phyloP scores from a whole-genome alignment of 352 stramenopile species.

The Aphanomyces cochlioides region DNA sequence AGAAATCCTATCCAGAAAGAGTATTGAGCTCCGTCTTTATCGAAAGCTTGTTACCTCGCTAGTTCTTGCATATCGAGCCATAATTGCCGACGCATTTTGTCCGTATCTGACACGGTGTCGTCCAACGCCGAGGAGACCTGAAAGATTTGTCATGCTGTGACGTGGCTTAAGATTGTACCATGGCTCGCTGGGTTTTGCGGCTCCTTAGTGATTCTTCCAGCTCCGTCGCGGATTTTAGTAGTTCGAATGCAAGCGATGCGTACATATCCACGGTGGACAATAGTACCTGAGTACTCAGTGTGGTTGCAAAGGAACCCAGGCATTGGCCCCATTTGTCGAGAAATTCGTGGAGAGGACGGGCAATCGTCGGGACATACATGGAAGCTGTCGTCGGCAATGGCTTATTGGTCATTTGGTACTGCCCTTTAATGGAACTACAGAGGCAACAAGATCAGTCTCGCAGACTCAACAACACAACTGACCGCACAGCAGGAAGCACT shows the following conservation, averaged over 20 bases:
- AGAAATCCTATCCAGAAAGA: not conserved
- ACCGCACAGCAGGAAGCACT: conserved; percentile 76
- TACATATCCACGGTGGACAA: conserved; percentile 59
- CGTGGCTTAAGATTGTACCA: conserved; percentile 29
- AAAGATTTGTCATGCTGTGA: too few species aligned
- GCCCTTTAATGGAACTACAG: conserved; percentile 69
- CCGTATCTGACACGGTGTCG: conserved; percentile 61
- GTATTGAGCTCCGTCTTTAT: too few species aligned
- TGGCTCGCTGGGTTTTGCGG: conserved; percentile 71
- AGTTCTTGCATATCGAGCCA: conserved; percentile 72
- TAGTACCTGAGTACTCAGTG: conserved; percentile 40
- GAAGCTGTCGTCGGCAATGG: conserved; percentile 59
- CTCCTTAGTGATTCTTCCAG: conserved; percentile 86
- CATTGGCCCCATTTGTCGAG: conserved; percentile 61
- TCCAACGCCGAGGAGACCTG: not conserved
- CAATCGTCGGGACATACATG: conserved; percentile 73
- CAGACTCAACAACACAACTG: not conserved
- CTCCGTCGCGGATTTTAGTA: conserved; percentile 71
- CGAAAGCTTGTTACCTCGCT: conserved; percentile 40
- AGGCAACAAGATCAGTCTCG: conserved; percentile 13
- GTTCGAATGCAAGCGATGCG: conserved; percentile 56
- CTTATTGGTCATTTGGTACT: conserved; percentile 90
- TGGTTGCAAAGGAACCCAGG: conserved; percentile 35
- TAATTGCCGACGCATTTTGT: conserved; percentile 83
- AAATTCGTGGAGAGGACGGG: conserved; percentile 70